A percentile compares a stretch with the other conserved stretches of the same genome.
Evolutionary conservation across 2,329 filamentous ascomycete species (phyloP).

Genomic region (Teratosphaeria zuluensis): DNA sequence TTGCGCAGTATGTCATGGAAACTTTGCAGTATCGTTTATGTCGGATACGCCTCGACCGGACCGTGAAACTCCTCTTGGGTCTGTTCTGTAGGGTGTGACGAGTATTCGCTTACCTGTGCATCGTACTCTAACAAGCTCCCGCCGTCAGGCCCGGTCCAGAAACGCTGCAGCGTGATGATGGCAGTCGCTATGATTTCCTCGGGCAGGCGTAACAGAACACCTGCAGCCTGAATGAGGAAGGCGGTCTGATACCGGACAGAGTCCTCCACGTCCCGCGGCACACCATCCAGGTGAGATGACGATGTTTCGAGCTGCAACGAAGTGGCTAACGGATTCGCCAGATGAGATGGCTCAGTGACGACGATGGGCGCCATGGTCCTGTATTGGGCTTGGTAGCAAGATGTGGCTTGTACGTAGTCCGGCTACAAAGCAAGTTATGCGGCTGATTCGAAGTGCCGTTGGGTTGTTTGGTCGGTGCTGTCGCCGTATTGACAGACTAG

Average conservation of each 20-base stretch:
- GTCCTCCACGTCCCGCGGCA: slow-evolving; percentile 62
- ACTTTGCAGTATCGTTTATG: not conserved
- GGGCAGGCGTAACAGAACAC: slow-evolving; percentile 70
- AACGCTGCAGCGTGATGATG: slow-evolving; percentile 70
- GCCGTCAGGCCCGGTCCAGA: slow-evolving; percentile 57
- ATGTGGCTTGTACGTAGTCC: too few relatives aligned
- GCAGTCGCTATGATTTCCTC: slow-evolving; percentile 81
- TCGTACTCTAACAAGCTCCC: slow-evolving; percentile 42
- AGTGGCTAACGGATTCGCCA: slow-evolving; percentile 64
- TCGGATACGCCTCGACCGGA: not conserved
- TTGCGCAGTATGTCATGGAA: not conserved
- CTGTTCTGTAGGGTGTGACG: not conserved
- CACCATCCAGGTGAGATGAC: slow-evolving; percentile 44
- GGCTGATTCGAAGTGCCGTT: not conserved
- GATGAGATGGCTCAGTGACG: slow-evolving; percentile 26
- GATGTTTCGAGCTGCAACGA: slow-evolving; percentile 56
- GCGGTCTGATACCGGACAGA: slow-evolving; percentile 62
- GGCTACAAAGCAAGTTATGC: not conserved
- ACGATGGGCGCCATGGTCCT: not conserved
- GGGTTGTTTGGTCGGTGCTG: not conserved
- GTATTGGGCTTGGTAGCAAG: not conserved
- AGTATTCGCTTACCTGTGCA: slow-evolving; percentile 35
- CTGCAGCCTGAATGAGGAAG: slow-evolving; percentile 66
- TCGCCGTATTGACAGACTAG: not conserved
- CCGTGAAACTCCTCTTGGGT: not conserved